phyloP scores from a whole-genome alignment of 352 stramenopile species.

The Phytophthora rubi region DNA sequence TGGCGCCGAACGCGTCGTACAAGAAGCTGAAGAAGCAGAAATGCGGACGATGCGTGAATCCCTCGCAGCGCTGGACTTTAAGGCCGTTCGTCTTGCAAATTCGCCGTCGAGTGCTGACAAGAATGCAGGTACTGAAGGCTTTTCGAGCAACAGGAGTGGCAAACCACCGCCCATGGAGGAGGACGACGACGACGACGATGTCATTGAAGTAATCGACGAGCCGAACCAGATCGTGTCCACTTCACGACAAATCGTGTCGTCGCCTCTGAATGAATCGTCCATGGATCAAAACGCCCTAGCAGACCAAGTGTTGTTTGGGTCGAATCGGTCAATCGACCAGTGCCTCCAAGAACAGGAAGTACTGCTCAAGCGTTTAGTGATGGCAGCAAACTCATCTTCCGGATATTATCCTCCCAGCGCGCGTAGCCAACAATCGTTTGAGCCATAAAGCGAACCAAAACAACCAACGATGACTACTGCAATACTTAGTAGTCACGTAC shows the following conservation, averaged over 20 bases:
- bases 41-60: constrained; percentile 41
- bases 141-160: constrained; percentile 26
- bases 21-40: constrained; percentile 43
- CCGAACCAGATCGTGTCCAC: constrained; percentile 30
- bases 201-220: constrained; percentile 33
- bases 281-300: constrained; percentile 12
- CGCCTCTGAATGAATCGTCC: constrained; percentile 28
- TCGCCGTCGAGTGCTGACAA: constrained; percentile 20
- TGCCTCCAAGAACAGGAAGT: constrained; percentile 46
- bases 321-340: constrained; percentile 37
- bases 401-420: constrained; percentile 37
- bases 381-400: constrained; percentile 41
- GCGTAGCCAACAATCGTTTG: constrained; percentile 23
- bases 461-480: constrained; percentile 30
- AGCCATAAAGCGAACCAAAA: constrained; percentile 21
- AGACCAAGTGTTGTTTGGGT: constrained; percentile 36
- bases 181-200: constrained; percentile 32
- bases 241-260: constrained; percentile 42
- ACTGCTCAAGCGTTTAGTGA: constrained; percentile 39
- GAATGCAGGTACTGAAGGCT: constrained; percentile 5
- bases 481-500: constrained; percentile 33
- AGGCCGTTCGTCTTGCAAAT: constrained; percentile 25
- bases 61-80: constrained; percentile 38
- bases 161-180: constrained; percentile 38
- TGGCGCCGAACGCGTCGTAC: constrained; percentile 41